Percentiles rank a stretch among this genome's conserved stretches.
phyloP scores from a whole-genome alignment of 805 yeast genomes.

The Nakazawaea pomicola region DNA sequence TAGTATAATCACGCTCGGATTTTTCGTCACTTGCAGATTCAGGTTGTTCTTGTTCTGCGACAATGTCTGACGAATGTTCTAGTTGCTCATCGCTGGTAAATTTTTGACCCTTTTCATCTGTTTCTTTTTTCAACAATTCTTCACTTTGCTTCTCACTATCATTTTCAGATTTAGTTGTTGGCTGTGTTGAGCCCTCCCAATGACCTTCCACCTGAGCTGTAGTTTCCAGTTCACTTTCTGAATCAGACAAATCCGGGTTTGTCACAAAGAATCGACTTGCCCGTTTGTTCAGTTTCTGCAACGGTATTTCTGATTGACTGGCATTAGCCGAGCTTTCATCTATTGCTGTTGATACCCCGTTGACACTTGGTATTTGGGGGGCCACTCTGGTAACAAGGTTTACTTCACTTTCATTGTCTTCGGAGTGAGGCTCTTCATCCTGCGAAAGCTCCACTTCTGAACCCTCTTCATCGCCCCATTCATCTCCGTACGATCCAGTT shows the following conservation, averaged over 20 bases:
- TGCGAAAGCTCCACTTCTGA: neutral
- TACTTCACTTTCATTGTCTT: neutral
- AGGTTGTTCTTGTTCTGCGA: neutral
- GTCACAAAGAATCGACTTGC: slow-evolving; percentile 9
- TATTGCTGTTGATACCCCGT: neutral
- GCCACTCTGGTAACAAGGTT: no score
- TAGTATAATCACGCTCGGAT: no score
- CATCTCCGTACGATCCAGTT: slow-evolving; percentile 12
- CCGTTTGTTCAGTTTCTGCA: neutral
- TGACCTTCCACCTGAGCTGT: neutral
- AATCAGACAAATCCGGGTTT: slow-evolving; percentile 8
- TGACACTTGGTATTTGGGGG: neutral
- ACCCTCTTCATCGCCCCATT: slow-evolving; percentile 10
- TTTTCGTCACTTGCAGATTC: no score
- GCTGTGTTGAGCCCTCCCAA: neutral
- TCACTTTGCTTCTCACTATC: neutral
- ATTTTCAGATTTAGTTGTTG: neutral
- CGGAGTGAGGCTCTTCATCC: neutral
- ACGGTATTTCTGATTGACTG: neutral
- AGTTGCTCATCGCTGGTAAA: neutral
- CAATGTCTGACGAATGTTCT: neutral
- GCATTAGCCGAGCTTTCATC: neutral
- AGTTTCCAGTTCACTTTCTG: neutral
- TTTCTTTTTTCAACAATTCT: neutral
- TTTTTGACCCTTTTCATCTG: neutral